Evolutionary conservation across 345 rosid species (phyloP), one percentile per base, ranked within the genome.

Genomic region (Brassica cretica): DNA sequence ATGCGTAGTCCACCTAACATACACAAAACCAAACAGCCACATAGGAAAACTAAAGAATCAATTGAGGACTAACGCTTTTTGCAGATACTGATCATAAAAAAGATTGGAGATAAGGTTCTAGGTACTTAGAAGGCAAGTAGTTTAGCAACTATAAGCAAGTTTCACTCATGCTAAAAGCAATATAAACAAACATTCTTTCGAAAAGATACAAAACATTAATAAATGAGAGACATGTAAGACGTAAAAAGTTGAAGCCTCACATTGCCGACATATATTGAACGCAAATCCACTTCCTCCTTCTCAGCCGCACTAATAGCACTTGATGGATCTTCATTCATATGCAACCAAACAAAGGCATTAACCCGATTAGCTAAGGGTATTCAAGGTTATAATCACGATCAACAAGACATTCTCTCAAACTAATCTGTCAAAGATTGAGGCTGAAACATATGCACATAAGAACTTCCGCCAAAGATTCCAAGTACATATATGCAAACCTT

Each of bases 231-330:
- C 37, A 44, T 60, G 30, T 61, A 53, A 51, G 64, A 83, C 82
- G 29, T 6, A 81, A 69, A 46, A 46, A 60, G 78, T 63, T 18
- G 80, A 83, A 69, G 64, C 82, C 97, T 91, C 86, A 95, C 99
- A 87, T 95, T 95, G 80, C 99, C 99, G 59, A 95, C 99, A 76
- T 93, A 95, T 29, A 95, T 89, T 2, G 99, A 95, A 19, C 99
- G 96, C 0, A 96, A 14, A 87, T 95, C 99, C 73, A 93, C 97
- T 85, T 95, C 99, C 82, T 95, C 99, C 89, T 95, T 95, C 83
- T 93, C 98, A 75, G 96, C 97, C 58, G 84, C 74, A 66, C 92
- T 83, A 1, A 89, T 93, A 85, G 78, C 84, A 78, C 84, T 66
- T 4, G 96, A 79, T 61, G 97, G 76, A 85, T 95, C 99, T 91